phyloP scores from a whole-genome alignment of 2,329 filamentous ascomycete genomes.

The Fusarium torreyae region DNA sequence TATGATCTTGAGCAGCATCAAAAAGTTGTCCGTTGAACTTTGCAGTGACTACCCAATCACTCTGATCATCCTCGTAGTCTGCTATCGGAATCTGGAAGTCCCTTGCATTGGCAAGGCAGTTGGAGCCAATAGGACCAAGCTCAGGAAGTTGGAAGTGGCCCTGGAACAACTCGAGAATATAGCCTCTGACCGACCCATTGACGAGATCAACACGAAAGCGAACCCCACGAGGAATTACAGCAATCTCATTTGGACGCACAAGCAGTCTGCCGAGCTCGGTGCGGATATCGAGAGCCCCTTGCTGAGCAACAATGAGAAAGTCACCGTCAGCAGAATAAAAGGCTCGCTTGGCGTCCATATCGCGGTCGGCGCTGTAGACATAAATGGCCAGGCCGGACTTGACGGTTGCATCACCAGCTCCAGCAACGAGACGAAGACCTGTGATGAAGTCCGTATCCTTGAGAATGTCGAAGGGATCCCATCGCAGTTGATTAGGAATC shows the following conservation, averaged over 20 bases:
- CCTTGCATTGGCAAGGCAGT: constrained; percentile 78
- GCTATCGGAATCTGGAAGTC: constrained; percentile 84
- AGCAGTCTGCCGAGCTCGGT: constrained; percentile 82
- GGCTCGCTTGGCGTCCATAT: constrained; percentile 80
- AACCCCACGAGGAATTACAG: constrained; percentile 80
- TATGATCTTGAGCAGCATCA: constrained; percentile 74
- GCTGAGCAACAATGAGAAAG: constrained; percentile 81
- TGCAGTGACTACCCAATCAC: constrained; percentile 67
- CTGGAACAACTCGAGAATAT: constrained; percentile 81
- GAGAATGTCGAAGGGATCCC: constrained; percentile 82
- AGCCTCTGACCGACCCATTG: constrained; percentile 74
- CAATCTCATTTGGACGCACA: constrained; percentile 83
- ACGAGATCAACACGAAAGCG: constrained; percentile 78
- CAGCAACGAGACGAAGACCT: constrained; percentile 78
- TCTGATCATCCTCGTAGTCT: constrained; percentile 74
- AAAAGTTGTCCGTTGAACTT: constrained; percentile 80
- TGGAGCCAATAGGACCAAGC: constrained; percentile 80
- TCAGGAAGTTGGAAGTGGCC: constrained; percentile 81
- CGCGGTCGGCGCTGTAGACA: constrained; percentile 82
- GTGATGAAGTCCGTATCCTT: constrained; percentile 65
- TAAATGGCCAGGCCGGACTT: constrained; percentile 86
- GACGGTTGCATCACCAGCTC: constrained; percentile 82
- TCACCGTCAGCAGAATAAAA: constrained; percentile 90
- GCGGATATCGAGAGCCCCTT: constrained; percentile 80
- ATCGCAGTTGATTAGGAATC: constrained; percentile 80